Percentiles rank a stretch among this genome's conserved stretches.
Conservation (phyloP, 176 grass and related monocot genomes). For the Aegilops speltoides region DNA sequence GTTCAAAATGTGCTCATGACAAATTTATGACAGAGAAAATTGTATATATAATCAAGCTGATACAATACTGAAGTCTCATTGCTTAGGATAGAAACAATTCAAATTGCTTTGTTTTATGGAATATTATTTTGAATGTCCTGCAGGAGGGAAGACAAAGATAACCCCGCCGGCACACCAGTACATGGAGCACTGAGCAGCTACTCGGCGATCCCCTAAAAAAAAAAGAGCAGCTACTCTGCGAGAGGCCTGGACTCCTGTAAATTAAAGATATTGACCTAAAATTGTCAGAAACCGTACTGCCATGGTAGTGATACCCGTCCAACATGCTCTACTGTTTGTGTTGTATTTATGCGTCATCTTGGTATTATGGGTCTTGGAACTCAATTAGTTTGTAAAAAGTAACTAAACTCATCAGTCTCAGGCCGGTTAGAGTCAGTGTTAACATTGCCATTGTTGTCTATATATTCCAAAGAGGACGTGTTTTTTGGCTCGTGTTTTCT, state of each 20-base stretch:
- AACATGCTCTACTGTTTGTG: not conserved
- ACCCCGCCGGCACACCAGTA: conserved; percentile 71
- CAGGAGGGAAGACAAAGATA: conserved; percentile 69
- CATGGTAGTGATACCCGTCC: conserved; percentile 9
- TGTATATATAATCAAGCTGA: not conserved
- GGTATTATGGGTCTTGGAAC: conserved; percentile 8
- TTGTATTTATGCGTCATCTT: conserved; percentile 29
- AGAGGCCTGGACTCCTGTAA: conserved; percentile 29
- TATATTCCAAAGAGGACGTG: not conserved
- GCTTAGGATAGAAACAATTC: not conserved
- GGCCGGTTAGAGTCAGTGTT: not conserved
- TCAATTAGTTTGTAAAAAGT: not conserved
- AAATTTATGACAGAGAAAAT: not conserved
- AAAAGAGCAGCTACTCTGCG: not conserved
- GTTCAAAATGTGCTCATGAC: not conserved
- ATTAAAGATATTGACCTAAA: conserved; percentile 40
- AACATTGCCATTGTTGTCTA: not conserved
- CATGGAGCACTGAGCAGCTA: conserved; percentile 63
- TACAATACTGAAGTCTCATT: not conserved
- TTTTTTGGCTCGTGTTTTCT: too few relatives aligned
- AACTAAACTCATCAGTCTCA: not conserved
- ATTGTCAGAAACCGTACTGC: conserved; percentile 30
- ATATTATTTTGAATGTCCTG: not conserved
- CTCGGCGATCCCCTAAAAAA: too few relatives aligned
- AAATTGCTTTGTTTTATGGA: not conserved